Percentiles rank a stretch among this genome's conserved stretches.
Conservation (phyloP, 176 grass and related monocot species). For the Tillandsia leiboldiana region DNA sequence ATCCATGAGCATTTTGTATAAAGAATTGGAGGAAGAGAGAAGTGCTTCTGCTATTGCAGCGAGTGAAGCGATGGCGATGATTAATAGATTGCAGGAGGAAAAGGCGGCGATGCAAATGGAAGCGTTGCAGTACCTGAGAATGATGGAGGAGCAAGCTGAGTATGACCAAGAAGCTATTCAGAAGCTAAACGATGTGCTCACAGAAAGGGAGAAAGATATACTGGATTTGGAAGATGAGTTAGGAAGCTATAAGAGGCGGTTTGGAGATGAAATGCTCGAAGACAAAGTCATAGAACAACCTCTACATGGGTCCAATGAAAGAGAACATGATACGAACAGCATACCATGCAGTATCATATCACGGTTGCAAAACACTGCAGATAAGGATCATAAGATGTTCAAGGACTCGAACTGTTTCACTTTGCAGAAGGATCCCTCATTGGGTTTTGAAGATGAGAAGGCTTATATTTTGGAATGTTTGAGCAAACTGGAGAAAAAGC, state of each 20-base stretch:
- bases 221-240: slow-evolving; percentile 41
- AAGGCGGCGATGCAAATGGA: slow-evolving; percentile 80
- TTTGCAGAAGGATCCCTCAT: slow-evolving; percentile 24
- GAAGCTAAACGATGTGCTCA: slow-evolving; percentile 31
- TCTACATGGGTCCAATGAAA: background rate
- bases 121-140: slow-evolving; percentile 52
- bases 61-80: slow-evolving; percentile 94
- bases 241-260: slow-evolving; percentile 25
- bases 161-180: slow-evolving; percentile 57
- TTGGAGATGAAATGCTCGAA: slow-evolving; percentile 22
- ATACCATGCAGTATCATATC: background rate
- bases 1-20: slow-evolving; percentile 62
- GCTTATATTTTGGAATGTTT: slow-evolving; percentile 38
- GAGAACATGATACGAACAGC: too few species aligned
- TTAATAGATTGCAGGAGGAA: slow-evolving; percentile 86
- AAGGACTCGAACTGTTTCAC: background rate
- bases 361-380: background rate
- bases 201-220: slow-evolving; percentile 38
- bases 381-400: background rate
- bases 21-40: slow-evolving; percentile 86
- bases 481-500: slow-evolving; percentile 38
- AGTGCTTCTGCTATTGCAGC: slow-evolving; percentile 61
- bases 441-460: slow-evolving; percentile 53
- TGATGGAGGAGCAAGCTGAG: slow-evolving; percentile 85
- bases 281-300: background rate